These are phyloP conservation scores for Inosperma sp. DNA, from an alignment of 768 basidiomycete species.

Conservation along the genomic window DNA sequence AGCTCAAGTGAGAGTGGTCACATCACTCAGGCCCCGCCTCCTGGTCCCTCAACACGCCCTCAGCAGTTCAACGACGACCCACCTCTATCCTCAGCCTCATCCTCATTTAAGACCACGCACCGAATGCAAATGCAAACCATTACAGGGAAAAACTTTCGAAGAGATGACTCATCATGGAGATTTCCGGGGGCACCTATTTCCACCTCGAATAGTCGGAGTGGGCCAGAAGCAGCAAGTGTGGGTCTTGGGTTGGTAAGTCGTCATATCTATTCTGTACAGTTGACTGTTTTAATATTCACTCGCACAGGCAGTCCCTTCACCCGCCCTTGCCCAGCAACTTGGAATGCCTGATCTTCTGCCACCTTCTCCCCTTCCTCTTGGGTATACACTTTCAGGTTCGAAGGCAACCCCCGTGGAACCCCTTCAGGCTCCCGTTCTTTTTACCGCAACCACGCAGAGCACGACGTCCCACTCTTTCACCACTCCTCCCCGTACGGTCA, in stretches of 20 bases:
- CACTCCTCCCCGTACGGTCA: background rate
- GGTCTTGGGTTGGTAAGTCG: conserved; percentile 71
- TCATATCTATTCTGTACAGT: background rate
- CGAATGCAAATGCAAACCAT: conserved; percentile 1
- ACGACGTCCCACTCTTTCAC: background rate
- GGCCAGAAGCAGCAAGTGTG: conserved; percentile 47
- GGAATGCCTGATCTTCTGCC: conserved; percentile 68
- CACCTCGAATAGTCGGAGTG: conserved; percentile 9
- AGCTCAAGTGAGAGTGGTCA: background rate
- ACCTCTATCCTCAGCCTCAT: conserved; percentile 1
- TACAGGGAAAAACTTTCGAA: background rate
- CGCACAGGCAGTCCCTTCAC: conserved; percentile 50
- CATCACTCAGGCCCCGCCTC: background rate
- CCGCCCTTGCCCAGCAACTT: conserved; percentile 65
- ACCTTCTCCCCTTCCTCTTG: conserved; percentile 46
- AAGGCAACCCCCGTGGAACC: background rate
- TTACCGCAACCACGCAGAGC: background rate
- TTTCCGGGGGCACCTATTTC: conserved; percentile 9
- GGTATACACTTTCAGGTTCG: background rate
- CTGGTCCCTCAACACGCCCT: no score
- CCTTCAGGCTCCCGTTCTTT: background rate
- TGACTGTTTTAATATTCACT: background rate
- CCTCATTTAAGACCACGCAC: background rate
- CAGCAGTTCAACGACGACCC: background rate
- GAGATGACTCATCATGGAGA: conserved; percentile 9